These are phyloP conservation scores for Epithele typhae DNA, from an alignment of 768 basidiomycete genomes.

Conservation along the genomic window DNA sequence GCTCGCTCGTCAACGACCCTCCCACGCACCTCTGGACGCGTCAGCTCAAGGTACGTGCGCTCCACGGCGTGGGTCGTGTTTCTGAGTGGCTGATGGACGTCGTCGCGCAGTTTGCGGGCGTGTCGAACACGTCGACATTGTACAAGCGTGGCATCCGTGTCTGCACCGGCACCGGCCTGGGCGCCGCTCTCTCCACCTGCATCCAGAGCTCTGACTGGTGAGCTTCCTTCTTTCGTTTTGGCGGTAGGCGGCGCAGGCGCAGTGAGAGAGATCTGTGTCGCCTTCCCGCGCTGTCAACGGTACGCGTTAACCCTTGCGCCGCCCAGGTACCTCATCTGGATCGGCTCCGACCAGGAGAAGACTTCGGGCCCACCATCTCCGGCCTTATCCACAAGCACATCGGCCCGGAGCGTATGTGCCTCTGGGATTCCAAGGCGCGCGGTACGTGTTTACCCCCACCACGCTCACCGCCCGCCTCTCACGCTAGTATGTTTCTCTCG, in stretches of 20 bases:
- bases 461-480: too few relatives aligned
- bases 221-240: conserved; percentile 9
- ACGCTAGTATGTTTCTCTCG: too few relatives aligned
- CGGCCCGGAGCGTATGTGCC: conserved; percentile 32
- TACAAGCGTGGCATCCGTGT: conserved; percentile 42
- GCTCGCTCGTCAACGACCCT: conserved; percentile 36
- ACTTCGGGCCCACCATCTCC: conserved; percentile 39
- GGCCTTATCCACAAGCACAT: conserved; percentile 36
- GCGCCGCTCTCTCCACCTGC: conserved; percentile 41
- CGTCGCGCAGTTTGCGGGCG: conserved; percentile 33
- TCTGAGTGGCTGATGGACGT: not conserved
- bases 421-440: conserved; percentile 40
- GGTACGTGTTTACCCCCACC: conserved; percentile 21
- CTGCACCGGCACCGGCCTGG: conserved; percentile 42
- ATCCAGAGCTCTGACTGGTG: conserved; percentile 35
- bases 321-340: conserved; percentile 38
- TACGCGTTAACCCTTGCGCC: not conserved
- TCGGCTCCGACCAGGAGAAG: conserved; percentile 41
- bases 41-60: conserved; percentile 34
- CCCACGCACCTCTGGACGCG: conserved; percentile 39
- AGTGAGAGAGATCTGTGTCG: too few relatives aligned
- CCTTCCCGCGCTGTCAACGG: conserved; percentile 9
- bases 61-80: not conserved
- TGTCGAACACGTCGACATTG: conserved; percentile 38
- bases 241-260: too few relatives aligned